Conservation (phyloP, 164 flowering plant genomes). For the Tetrastigma voinierianum region DNA sequence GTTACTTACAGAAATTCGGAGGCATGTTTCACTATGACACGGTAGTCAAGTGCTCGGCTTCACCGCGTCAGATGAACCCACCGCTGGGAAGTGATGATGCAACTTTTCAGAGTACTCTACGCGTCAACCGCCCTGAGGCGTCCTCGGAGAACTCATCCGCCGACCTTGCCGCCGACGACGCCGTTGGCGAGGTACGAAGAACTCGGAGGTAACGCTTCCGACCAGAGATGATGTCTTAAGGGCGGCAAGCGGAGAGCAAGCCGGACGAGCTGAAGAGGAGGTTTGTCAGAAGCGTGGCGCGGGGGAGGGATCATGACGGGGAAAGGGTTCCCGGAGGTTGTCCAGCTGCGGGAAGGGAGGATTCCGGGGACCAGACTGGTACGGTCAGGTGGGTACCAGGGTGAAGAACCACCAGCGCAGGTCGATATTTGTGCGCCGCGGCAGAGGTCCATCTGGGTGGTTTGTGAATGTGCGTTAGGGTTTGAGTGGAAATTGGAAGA, state of each 20-base stretch:
- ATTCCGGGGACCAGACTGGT: conserved; percentile 21
- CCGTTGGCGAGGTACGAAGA: conserved; percentile 20
- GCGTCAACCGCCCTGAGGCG: conserved; percentile 3
- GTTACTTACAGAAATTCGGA: conserved; percentile 19
- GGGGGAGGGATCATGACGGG: conserved; percentile 80
- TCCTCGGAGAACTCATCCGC: conserved; percentile 28
- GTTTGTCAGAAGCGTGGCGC: conserved; percentile 38
- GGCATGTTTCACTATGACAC: conserved; percentile 35
- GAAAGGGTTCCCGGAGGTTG: conserved; percentile 40
- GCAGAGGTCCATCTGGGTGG: conserved; percentile 43
- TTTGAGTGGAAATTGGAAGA: neutral
- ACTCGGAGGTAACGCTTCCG: conserved; percentile 32
- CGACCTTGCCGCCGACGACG: neutral
- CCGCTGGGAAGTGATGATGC: conserved; percentile 41
- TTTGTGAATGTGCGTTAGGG: neutral
- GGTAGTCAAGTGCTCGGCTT: conserved; percentile 26
- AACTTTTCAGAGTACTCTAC: conserved; percentile 11
- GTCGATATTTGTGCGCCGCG: conserved; percentile 50
- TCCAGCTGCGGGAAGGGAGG: conserved; percentile 28
- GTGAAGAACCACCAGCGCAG: conserved; percentile 77
- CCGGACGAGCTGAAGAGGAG: conserved; percentile 12
- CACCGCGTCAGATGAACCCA: conserved; percentile 29
- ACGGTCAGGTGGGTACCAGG: conserved; percentile 31
- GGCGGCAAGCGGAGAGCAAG: neutral
- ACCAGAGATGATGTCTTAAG: conserved; percentile 17